Conservation (phyloP, 2,329 filamentous ascomycete species). For the Diaporthe sp. region DNA sequence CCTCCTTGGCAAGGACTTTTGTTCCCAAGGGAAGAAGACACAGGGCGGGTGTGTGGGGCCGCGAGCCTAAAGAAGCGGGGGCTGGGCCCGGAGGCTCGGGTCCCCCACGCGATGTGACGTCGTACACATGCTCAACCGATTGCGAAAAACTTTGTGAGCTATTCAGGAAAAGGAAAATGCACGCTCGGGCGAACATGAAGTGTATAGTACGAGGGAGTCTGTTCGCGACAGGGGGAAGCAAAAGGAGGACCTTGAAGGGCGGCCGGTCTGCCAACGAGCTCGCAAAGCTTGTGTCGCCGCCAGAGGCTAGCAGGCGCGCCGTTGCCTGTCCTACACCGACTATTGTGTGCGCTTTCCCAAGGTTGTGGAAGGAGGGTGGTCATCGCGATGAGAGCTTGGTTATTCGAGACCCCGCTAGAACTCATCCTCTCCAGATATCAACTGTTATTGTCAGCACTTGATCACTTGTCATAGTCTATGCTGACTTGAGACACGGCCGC, state of each 20-base stretch:
- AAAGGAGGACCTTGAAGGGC: not conserved
- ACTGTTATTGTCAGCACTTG: not conserved
- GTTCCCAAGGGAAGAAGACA: not conserved
- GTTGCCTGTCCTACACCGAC: not conserved
- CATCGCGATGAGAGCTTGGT: not conserved
- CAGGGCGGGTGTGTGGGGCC: not conserved
- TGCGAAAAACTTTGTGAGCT: not conserved
- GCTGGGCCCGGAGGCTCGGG: conserved; percentile 14
- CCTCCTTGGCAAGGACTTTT: not conserved
- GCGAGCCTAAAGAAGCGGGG: not conserved
- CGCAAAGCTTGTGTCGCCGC: not conserved
- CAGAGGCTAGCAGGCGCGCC: not conserved
- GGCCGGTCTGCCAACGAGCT: not conserved
- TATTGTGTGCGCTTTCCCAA: not conserved
- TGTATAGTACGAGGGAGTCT: not conserved
- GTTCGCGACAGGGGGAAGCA: not conserved
- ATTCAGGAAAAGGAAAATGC: not conserved
- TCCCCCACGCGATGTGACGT: conserved; percentile 12
- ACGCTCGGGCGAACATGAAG: not conserved
- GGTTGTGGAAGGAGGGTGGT: not conserved
- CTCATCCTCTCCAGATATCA: not conserved
- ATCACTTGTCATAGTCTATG: not conserved
- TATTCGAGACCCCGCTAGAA: not conserved
- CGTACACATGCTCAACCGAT: not conserved
- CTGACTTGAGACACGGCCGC: not conserved